Evolutionary conservation across 495 filamentous ascomycete species (phyloP).

Genomic region (Penicillium angulare): DNA sequence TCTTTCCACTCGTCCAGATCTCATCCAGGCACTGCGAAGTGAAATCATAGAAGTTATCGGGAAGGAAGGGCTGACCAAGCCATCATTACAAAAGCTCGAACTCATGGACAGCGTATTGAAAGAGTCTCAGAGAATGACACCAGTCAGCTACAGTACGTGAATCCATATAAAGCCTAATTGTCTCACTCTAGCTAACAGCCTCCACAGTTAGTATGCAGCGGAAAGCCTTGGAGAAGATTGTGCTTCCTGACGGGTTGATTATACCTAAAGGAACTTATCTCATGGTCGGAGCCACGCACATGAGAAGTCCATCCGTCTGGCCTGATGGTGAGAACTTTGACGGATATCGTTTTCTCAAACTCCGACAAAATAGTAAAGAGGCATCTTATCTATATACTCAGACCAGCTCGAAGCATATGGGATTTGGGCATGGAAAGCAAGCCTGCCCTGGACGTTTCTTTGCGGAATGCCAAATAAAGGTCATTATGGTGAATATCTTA

Average conservation of each 20-base stretch:
- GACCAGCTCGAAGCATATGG: slow-evolving; percentile 40
- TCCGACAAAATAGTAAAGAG: slow-evolving; percentile 35
- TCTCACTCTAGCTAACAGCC: not conserved
- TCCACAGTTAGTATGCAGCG: not conserved
- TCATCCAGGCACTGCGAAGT: not conserved
- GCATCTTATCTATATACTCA: slow-evolving; percentile 38
- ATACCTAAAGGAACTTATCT: slow-evolving; percentile 1
- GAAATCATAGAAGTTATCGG: slow-evolving; percentile 1
- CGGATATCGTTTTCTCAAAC: slow-evolving; percentile 49
- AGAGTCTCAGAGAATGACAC: slow-evolving; percentile 3
- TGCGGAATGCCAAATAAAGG: slow-evolving; percentile 50
- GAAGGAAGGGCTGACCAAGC: not conserved
- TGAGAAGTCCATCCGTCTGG: not conserved
- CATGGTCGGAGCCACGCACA: not conserved
- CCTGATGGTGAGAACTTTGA: slow-evolving; percentile 49
- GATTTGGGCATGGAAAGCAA: slow-evolving; percentile 51
- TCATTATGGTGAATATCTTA: slow-evolving; percentile 46
- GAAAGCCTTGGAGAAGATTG: not conserved
- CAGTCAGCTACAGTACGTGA: not conserved
- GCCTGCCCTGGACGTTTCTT: slow-evolving; percentile 58
- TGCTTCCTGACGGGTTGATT: slow-evolving; percentile 1
- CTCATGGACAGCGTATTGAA: slow-evolving; percentile 16
- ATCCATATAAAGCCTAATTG: no score
- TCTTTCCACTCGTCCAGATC: no score
- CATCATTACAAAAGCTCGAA: not conserved